These are phyloP conservation scores for Sphagnum fallax DNA, from an alignment of 228 moss, liverwort and hornwort genomes.

Conservation along the genomic window DNA sequence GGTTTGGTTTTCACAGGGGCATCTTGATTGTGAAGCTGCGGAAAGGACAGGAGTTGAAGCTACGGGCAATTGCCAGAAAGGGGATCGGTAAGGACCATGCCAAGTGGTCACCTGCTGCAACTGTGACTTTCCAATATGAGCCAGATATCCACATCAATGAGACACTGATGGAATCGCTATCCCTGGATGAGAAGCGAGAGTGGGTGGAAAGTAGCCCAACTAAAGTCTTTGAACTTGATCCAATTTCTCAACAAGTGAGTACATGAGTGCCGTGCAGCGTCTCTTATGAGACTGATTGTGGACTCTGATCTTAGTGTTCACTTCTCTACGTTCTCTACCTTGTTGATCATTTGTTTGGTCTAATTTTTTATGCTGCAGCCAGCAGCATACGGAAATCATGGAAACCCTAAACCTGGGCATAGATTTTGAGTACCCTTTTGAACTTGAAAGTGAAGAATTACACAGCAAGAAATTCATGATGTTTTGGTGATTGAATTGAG, in stretches of 20 bases:
- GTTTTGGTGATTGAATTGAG: too few species aligned
- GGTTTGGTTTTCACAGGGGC: conserved; percentile 43
- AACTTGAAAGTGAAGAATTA: too few species aligned
- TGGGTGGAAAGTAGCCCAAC: conserved; percentile 99
- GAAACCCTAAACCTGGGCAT: too few species aligned
- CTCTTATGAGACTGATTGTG: too few species aligned
- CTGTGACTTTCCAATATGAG: conserved; percentile 90
- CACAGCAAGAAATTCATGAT: too few species aligned
- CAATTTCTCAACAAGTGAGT: conserved; percentile 72
- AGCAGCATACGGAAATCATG: too few species aligned
- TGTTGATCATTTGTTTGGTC: too few species aligned
- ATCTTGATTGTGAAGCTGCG: conserved; percentile 90
- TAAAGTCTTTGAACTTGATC: conserved; percentile 90
- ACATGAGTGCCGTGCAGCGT: neutral
- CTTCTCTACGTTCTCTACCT: too few species aligned
- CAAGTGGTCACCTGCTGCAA: conserved; percentile 98
- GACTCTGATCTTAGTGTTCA: too few species aligned
- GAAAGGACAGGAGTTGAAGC: conserved; percentile 92
- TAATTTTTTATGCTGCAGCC: too few species aligned
- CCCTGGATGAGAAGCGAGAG: conserved; percentile 83
- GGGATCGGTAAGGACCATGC: conserved; percentile 99
- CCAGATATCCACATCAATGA: conserved; percentile 98
- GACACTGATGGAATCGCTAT: conserved; percentile 79
- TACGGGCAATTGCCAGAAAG: conserved; percentile 91
- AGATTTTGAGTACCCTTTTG: too few species aligned